Evolutionary conservation across 257 asterid species (phyloP), one percentile per base, ranked within the genome.

Genomic region (Fraxinus americana): DNA sequence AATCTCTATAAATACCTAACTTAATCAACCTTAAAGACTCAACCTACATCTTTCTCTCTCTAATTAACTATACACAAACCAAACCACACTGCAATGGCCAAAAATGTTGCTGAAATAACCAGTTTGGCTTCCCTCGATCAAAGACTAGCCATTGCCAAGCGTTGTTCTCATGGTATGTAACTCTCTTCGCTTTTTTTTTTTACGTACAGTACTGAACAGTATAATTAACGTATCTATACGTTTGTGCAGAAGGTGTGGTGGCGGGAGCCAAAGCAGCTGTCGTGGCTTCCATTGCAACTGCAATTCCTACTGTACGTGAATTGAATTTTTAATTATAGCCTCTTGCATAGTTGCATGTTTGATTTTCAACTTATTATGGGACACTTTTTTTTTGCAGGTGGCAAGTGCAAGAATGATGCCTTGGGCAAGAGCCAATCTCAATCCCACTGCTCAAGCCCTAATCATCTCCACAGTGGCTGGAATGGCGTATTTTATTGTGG

Each of bases 401-500:
- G 97, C 96, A 65, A 88, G 92, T 86, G 94, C 80, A 61, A 92
- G 94, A 72, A 87, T 91, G 94, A 29, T 88, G 71, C 97, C 97
- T 7, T 89, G 98, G 97, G 98, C 90, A 72, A 90, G 90, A 79
- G 92, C 96, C 21, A 50, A 89, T 83, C 92, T 94, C 32, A 94
- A 94, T 57, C 98, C 96, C 48, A 88, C 97, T 17, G 97, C 97
- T 29, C 97, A 94, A 80, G 98, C 98, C 70, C 94, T 94, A 50
- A 92, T 92, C 0, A 75, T 94, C 72, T 91, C 98, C 73, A 94
- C 96, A 85, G 96, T 80, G 78, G 98, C 91, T 36, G 98, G 97
- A 69, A 90, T 92, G 97, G 90, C 97, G 6, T 94, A 92, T 43
- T 94, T 94, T 88, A 85, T 94, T 19, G 97, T 94, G 70, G 97